Evolutionary conservation across 352 stramenopile species (phyloP).

Genomic region (Thraustochytrium sp.): DNA sequence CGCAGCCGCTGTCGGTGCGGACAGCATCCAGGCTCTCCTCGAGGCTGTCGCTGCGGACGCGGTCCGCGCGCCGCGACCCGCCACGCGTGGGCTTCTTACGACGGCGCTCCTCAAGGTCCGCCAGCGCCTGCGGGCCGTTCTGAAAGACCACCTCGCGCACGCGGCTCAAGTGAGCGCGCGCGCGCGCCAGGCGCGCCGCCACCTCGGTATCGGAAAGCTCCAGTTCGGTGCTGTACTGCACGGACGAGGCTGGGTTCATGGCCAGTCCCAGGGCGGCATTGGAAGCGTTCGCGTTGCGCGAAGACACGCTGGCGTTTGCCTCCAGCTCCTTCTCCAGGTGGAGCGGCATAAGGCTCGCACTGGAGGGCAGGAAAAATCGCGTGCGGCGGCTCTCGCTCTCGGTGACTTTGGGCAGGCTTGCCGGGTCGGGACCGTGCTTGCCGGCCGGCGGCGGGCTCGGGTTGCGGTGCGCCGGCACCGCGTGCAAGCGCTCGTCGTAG

Average conservation of each 20-base stretch:
- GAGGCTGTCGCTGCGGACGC: background rate
- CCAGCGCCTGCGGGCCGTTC: background rate
- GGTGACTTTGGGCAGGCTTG: too few species aligned
- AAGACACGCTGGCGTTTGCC: background rate
- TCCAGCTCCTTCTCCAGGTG: constrained; percentile 1
- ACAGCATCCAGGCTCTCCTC: constrained; percentile 5
- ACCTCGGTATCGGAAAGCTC: background rate
- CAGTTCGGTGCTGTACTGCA: background rate
- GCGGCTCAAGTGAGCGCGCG: background rate
- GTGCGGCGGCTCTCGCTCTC: background rate
- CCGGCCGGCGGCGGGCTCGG: too few species aligned
- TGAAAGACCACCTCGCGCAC: background rate
- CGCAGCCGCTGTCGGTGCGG: background rate
- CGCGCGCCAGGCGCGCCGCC: background rate
- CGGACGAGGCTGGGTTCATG: background rate
- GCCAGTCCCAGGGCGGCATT: background rate
- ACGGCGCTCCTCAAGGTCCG: background rate
- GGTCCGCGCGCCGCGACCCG: background rate
- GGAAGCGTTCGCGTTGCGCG: constrained; percentile 1
- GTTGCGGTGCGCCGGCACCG: background rate
- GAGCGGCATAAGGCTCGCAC: background rate
- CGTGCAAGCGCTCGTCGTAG: background rate
- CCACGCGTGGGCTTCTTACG: background rate
- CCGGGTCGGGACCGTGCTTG: too few species aligned
- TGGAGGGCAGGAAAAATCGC: constrained; percentile 11